Conservation (phyloP, 345 rosid genomes). For the Geranium rotundifolium region DNA sequence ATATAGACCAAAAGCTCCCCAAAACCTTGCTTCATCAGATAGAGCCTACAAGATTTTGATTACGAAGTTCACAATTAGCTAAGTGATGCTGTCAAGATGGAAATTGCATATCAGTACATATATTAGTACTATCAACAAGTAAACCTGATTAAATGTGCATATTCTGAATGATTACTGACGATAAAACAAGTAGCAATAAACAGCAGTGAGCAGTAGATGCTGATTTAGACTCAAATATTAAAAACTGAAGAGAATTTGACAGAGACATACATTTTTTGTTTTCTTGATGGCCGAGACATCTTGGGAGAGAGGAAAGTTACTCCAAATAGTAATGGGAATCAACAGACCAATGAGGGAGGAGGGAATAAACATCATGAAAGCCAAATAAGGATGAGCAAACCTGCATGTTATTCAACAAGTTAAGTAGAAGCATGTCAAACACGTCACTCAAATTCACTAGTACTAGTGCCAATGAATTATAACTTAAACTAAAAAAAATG, state of each 20-base stretch:
- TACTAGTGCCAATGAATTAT: neutral
- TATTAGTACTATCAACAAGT: neutral
- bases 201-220: too few relatives aligned
- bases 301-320: constrained; percentile 42
- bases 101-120: too few relatives aligned
- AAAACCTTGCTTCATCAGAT: constrained; percentile 77
- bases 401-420: constrained; percentile 34
- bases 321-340: constrained; percentile 55
- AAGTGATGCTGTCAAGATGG: neutral
- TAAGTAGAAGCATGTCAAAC: constrained; percentile 1
- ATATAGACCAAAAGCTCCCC: constrained; percentile 95
- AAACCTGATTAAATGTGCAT: neutral
- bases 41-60: constrained; percentile 37
- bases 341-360: constrained; percentile 66
- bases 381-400: constrained; percentile 86
- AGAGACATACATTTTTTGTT: constrained; percentile 50
- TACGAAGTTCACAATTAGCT: neutral
- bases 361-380: constrained; percentile 80
- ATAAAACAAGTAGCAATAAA: too few relatives aligned
- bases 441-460: neutral
- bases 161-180: neutral
- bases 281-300: constrained; percentile 41
- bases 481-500: neutral
- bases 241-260: constrained; percentile 2
- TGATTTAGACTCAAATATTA: neutral